Percentiles rank a stretch among this genome's conserved stretches.
Evolutionary conservation across 495 filamentous ascomycete genomes (phyloP).

Genomic region (Aspergillus cavernicola): DNA sequence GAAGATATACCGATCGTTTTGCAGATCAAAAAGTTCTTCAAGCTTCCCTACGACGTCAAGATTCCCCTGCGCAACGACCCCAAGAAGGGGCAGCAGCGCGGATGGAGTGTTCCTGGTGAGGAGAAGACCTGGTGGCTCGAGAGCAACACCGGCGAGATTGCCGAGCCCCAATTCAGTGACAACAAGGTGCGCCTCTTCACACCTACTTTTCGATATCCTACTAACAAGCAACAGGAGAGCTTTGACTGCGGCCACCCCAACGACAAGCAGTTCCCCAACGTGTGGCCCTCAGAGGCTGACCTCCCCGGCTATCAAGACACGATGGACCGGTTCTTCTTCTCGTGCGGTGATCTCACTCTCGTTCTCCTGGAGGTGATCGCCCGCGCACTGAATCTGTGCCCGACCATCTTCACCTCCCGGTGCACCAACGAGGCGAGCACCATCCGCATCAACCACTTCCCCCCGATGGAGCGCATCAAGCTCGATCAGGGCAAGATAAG

Average conservation of each 20-base stretch:
- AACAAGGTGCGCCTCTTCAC: neutral
- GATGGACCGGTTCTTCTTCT: conserved; percentile 14
- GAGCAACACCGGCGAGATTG: neutral
- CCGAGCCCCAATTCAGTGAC: neutral
- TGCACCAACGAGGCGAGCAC: neutral
- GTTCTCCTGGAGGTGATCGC: neutral
- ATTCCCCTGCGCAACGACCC: neutral
- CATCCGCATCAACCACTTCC: conserved; percentile 15
- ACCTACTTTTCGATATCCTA: neutral
- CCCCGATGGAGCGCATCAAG: neutral
- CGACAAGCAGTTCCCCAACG: conserved; percentile 26
- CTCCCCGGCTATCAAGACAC: conserved; percentile 28
- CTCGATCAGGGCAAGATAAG: conserved; percentile 8
- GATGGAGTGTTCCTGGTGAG: neutral
- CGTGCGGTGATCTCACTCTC: neutral
- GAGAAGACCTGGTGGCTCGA: neutral
- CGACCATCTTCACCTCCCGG: neutral
- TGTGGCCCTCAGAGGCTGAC: conserved; percentile 19
- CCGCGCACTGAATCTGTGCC: neutral
- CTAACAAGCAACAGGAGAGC: conserved; percentile 18
- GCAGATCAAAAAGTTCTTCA: neutral
- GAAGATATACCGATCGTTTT: neutral
- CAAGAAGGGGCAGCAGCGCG: neutral
- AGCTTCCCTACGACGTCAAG: neutral
- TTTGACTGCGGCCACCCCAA: conserved; percentile 25